A percentile compares a stretch with the other conserved stretches of the same genome.
phyloP scores from a whole-genome alignment of 164 flowering plant genomes.

The Paratinospora sagittata region DNA sequence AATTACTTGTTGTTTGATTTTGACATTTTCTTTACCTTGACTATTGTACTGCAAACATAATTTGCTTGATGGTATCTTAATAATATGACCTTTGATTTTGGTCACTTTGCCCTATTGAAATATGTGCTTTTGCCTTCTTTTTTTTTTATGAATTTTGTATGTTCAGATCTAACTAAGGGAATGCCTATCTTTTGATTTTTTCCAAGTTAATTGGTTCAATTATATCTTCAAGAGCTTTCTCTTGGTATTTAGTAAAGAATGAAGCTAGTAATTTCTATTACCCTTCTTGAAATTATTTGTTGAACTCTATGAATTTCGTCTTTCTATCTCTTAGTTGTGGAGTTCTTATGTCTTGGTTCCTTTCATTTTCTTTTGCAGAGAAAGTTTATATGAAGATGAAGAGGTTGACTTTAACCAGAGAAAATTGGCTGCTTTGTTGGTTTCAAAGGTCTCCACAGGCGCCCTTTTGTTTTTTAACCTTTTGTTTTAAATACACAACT shows the following conservation, averaged over 20 bases:
- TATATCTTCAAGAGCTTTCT: too few species aligned
- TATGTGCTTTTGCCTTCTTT: not conserved
- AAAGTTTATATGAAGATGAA: constrained; percentile 34
- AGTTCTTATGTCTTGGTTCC: not conserved
- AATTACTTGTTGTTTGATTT: too few species aligned
- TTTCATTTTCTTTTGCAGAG: constrained; percentile 34
- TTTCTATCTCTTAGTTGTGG: not conserved
- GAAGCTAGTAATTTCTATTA: too few species aligned
- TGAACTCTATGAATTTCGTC: not conserved
- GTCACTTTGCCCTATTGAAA: not conserved
- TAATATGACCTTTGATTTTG: not conserved
- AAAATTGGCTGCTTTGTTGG: constrained; percentile 31
- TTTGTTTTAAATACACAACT: not conserved
- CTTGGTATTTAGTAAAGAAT: too few species aligned
- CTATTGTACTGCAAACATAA: not conserved
- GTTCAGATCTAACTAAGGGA: too few species aligned
- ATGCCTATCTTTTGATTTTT: too few species aligned
- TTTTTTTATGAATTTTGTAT: not conserved
- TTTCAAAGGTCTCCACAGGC: constrained; percentile 24
- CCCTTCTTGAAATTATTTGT: too few species aligned
- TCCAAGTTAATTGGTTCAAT: too few species aligned
- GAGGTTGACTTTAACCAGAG: constrained; percentile 26
- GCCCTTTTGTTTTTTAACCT: not conserved
- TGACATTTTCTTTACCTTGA: too few species aligned
- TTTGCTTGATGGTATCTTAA: not conserved